A percentile compares a stretch with the other conserved stretches of the same genome.
These are phyloP conservation scores for Kuraishia borneana DNA, from an alignment of 805 yeast genomes.

Conservation along the genomic window DNA sequence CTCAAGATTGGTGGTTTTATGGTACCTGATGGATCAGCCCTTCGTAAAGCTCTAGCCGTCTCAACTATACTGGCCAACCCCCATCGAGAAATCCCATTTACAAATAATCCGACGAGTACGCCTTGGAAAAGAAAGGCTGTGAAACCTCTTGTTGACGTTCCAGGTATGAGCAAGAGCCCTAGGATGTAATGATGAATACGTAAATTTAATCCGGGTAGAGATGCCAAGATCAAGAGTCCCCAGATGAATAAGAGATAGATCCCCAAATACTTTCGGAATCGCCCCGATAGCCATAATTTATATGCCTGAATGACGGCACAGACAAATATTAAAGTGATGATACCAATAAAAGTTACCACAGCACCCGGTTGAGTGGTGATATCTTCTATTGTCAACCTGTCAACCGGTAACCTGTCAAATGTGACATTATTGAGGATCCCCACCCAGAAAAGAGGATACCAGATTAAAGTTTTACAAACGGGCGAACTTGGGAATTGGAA, in stretches of 20 bases:
- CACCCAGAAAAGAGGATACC: slow-evolving; percentile 79
- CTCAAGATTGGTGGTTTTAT: slow-evolving; percentile 39
- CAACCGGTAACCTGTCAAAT: slow-evolving; percentile 82
- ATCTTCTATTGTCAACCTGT: slow-evolving; percentile 66
- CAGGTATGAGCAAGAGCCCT: slow-evolving; percentile 71
- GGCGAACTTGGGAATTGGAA: slow-evolving; percentile 26
- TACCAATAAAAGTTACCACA: slow-evolving; percentile 42
- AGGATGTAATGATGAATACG: slow-evolving; percentile 74
- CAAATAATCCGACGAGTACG: slow-evolving; percentile 63
- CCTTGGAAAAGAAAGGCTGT: slow-evolving; percentile 77
- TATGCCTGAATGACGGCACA: slow-evolving; percentile 68
- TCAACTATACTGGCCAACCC: slow-evolving; percentile 86
- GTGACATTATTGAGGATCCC: slow-evolving; percentile 81
- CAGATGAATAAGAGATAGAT: slow-evolving; percentile 37
- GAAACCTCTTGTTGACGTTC: slow-evolving; percentile 65
- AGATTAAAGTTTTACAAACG: slow-evolving; percentile 34
- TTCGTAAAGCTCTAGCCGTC: slow-evolving; percentile 49
- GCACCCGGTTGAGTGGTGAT: slow-evolving; percentile 72
- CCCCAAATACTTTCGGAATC: slow-evolving; percentile 45
- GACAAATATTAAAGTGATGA: slow-evolving; percentile 32
- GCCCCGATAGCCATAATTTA: slow-evolving; percentile 69
- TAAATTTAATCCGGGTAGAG: slow-evolving; percentile 57
- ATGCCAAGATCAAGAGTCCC: slow-evolving; percentile 31
- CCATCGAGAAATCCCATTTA: slow-evolving; percentile 88
- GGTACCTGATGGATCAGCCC: slow-evolving; percentile 63